Evolutionary conservation across 768 basidiomycete species (phyloP).

Genomic region (Lactarius psammicola): DNA sequence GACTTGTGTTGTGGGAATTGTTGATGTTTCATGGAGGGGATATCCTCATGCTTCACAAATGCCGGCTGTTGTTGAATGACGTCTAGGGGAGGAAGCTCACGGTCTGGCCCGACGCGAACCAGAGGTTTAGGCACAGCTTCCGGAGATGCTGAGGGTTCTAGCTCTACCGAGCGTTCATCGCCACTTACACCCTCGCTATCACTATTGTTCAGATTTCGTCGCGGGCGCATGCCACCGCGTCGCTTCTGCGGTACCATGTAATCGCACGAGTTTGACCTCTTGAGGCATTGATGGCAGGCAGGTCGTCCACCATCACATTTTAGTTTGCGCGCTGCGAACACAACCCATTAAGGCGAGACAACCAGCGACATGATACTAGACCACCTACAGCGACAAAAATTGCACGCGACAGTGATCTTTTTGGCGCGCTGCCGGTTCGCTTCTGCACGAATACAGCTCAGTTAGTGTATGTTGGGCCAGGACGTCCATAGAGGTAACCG

Average conservation of each 20-base stretch:
- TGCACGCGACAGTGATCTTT: constrained; percentile 88
- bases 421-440: constrained; percentile 69
- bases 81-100: constrained; percentile 23
- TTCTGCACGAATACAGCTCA: constrained; percentile 39
- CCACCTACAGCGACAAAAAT: constrained; percentile 83
- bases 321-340: constrained; percentile 68
- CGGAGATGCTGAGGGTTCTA: constrained; percentile 57
- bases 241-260: constrained; percentile 77
- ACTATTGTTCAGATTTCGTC: constrained; percentile 40
- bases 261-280: constrained; percentile 75
- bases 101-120: constrained; percentile 32
- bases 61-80: constrained; percentile 16
- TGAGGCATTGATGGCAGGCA: constrained; percentile 77
- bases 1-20: constrained; percentile 30
- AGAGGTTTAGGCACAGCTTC: constrained; percentile 35
- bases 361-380: constrained; percentile 22
- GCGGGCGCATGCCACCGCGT: constrained; percentile 54
- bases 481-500: constrained; percentile 32
- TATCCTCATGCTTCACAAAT: constrained; percentile 17
- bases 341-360: constrained; percentile 27
- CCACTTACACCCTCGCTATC: constrained; percentile 54
- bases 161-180: constrained; percentile 49
- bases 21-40: constrained; percentile 19
- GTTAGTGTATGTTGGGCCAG: constrained; percentile 26
- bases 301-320: constrained; percentile 87